Base-by-base conservation (phyloP, 495 filamentous ascomycete genomes). In the Talaromyces thailandensis region DNA sequence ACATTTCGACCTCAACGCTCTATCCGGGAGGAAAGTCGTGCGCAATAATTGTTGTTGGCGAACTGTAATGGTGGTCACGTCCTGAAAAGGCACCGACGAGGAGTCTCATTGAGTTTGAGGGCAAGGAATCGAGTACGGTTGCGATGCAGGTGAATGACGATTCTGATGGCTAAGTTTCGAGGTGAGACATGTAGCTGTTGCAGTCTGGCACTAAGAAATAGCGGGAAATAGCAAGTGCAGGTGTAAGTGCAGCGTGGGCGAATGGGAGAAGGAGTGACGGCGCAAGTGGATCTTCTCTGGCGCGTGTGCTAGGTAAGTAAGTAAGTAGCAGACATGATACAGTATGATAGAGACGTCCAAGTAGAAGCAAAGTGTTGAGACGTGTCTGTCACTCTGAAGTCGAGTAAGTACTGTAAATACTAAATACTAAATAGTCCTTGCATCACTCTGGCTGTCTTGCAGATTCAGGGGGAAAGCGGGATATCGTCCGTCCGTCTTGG, bases 1-100 rank as follows among this genome's bases (percentile, higher is more conserved):
- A 32, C 61, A 62, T 62, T n/a, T 68, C 91, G 11, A 24, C 16
- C 16, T 14, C 3, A 18, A 18, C 18, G 16, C n/a, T 21, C 43
- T 48, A 48, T 8, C 43, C 43, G 43, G 43, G 21, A 2, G 43
- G 43, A 48, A 26, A 18, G 24, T 21, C 51, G 9, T 14, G 51
- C 51, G 51, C 51, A 21, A 48, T 21, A 8, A 48, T 21, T 18
- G 18, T 21, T 18, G 18, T 9, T 7, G 43, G 21, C 43, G 43
- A 48, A 48, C 43, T 48, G 43, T 48, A 21, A 48, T 48, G 43
- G 18, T 48, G 16, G 51, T 28, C 51, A 55, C 51, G 51, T 28
- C 51, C 11, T 26, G 26, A 28, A 16, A 14, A 26, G 51, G 26
- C 26, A 55, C 26, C 24, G 26, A 55, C 51, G 51, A 16, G 23